Evolutionary conservation across 768 basidiomycete genomes (phyloP), one percentile per base, ranked within the genome.

Genomic region (Hericium rajendrae): DNA sequence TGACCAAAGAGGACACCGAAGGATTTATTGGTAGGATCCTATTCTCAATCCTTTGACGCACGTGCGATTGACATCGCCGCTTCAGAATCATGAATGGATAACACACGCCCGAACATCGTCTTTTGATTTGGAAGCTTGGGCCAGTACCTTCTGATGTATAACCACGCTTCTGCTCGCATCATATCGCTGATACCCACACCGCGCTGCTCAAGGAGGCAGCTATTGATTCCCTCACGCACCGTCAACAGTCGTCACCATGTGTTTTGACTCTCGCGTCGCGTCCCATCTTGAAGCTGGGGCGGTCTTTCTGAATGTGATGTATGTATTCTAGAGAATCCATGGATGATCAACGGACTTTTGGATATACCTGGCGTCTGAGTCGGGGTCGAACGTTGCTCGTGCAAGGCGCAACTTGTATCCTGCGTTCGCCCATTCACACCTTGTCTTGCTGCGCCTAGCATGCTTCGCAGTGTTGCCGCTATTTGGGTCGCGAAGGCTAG

Each of bases 1-100:
- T 5, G 85, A 86, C 57, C 74, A 72, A 60, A 76, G 95, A 84
- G 78, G 72, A 90, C 91, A 32, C 94, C 94, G 6, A 94, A 92
- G 69, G 91, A 95, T 65, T 71, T 97, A 18, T 70, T 89, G 73
- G 88, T 93, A 67, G 41, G 32, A 85, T 77, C 39, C 8, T 51
- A 16, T 48, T 53, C 54, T 10, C 58, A 50, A 22, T 59, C 58
- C 43, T 56, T 6, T 18, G 54, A 13, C 48, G 53, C 16, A 38
- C 43, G 38, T 10, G 38, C 37, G 38, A 13, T 10, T 51, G 2
- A 58, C 20, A 18, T 24, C 20, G n/a, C 26, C 10, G 48, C 48
- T 56, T 1, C 60, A 92, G 90, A 81, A 83, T 72, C 80, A 87
- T 61, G 68, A 76, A 20, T 93, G 91, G 91, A 82, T 92, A 69